phyloP scores from a whole-genome alignment of 2,329 filamentous ascomycete genomes.

The Aspergillus melleus region DNA sequence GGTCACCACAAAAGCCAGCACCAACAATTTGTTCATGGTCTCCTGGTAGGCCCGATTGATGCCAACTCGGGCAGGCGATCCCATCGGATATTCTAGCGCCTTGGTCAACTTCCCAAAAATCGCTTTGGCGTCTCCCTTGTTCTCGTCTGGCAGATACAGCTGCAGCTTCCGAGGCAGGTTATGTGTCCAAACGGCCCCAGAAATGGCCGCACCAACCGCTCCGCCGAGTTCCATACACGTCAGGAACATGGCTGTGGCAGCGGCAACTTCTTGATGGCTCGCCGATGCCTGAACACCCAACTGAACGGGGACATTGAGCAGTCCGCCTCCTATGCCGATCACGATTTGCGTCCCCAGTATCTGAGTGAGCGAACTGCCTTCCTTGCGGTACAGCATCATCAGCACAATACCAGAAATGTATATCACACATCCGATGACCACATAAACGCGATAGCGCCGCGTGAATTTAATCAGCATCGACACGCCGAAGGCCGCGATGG shows the following conservation, averaged over 20 bases:
- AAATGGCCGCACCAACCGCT: constrained; percentile 60
- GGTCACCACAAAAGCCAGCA: constrained; percentile 54
- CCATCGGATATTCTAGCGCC: constrained; percentile 60
- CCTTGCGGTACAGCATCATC: constrained; percentile 60
- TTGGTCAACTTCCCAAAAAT: constrained; percentile 55
- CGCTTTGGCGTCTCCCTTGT: constrained; percentile 39
- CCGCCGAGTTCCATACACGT: constrained; percentile 62
- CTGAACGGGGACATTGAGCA: constrained; percentile 59
- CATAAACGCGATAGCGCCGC: constrained; percentile 61
- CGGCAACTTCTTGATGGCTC: constrained; percentile 62
- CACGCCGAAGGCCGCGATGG: constrained; percentile 61
- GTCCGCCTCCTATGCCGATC: constrained; percentile 59
- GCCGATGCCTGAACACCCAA: constrained; percentile 61
- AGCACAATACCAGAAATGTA: constrained; percentile 56
- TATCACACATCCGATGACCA: constrained; percentile 58
- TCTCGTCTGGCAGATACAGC: constrained; percentile 51
- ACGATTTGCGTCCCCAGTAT: constrained; percentile 62
- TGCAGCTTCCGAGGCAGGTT: constrained; percentile 55
- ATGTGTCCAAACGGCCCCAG: constrained; percentile 65
- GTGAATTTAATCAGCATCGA: constrained; percentile 65
- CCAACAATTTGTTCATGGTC: constrained; percentile 61
- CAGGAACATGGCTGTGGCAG: constrained; percentile 61
- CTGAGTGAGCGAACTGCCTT: constrained; percentile 52
- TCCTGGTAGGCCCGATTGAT: constrained; percentile 67
- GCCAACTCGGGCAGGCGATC: constrained; percentile 57